A percentile compares a stretch with the other conserved stretches of the same genome.
These are phyloP conservation scores for Colletotrichum tanaceti DNA, from an alignment of 2,329 filamentous ascomycete genomes.

Conservation along the genomic window DNA sequence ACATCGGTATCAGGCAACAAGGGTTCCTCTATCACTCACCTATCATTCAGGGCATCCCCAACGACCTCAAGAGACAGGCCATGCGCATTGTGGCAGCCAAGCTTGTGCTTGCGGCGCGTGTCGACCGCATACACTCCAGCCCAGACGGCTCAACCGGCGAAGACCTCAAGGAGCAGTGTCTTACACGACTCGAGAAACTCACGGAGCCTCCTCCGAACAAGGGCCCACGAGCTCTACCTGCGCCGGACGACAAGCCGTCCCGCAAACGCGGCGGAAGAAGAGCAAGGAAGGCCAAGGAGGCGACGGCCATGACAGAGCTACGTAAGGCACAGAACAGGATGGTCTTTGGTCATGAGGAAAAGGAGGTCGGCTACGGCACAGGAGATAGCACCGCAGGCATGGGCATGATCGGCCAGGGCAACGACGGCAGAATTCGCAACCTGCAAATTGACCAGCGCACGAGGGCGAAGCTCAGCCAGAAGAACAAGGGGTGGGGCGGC, in stretches of 20 bases:
- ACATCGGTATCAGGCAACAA: slow-evolving; percentile 89
- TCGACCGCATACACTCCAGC: slow-evolving; percentile 85
- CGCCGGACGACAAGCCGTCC: slow-evolving; percentile 94
- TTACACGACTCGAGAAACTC: slow-evolving; percentile 90
- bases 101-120: slow-evolving; percentile 89
- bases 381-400: slow-evolving; percentile 88
- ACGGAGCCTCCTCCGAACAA: slow-evolving; percentile 93
- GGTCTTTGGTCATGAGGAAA: slow-evolving; percentile 95
- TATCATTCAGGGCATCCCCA: slow-evolving; percentile 83
- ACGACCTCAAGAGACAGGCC: slow-evolving; percentile 89
- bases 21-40: slow-evolving; percentile 94
- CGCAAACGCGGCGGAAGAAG: slow-evolving; percentile 91
- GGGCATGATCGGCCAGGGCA: slow-evolving; percentile 92
- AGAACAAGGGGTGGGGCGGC: slow-evolving; percentile 94
- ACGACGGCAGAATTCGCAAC: slow-evolving; percentile 88
- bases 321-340: slow-evolving; percentile 96
- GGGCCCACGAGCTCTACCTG: slow-evolving; percentile 85
- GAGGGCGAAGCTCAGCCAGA: slow-evolving; percentile 90
- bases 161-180: slow-evolving; percentile 82
- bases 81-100: slow-evolving; percentile 96
- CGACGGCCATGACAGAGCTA: slow-evolving; percentile 95
- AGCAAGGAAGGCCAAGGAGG: slow-evolving; percentile 95
- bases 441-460: slow-evolving; percentile 94
- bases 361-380: slow-evolving; percentile 89
- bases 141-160: slow-evolving; percentile 86